phyloP scores from a whole-genome alignment of 805 yeast species.

The Myxozyma lipomycoides region DNA sequence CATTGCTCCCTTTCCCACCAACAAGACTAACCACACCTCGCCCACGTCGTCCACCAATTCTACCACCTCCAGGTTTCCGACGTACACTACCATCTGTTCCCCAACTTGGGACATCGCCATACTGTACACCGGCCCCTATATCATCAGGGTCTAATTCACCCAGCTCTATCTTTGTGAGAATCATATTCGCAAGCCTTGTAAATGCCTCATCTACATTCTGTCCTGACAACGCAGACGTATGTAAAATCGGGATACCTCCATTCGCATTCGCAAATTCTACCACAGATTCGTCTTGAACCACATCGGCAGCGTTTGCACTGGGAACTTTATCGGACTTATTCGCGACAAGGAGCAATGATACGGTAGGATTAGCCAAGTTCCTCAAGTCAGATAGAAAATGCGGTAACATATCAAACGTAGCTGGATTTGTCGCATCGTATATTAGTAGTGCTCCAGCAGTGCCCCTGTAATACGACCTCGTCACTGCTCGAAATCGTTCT shows the following conservation, averaged over 20 bases:
- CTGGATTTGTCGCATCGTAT: constrained; percentile 82
- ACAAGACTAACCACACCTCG: constrained; percentile 27
- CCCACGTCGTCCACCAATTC: constrained; percentile 3
- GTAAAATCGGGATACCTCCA: constrained; percentile 40
- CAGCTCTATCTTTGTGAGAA: constrained; percentile 46
- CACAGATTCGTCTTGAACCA: constrained; percentile 40
- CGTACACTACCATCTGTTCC: constrained; percentile 29
- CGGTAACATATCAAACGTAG: constrained; percentile 76
- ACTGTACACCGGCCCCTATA: constrained; percentile 48
- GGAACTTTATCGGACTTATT: constrained; percentile 72
- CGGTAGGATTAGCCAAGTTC: constrained; percentile 88
- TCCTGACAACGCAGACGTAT: constrained; percentile 44
- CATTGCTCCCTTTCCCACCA: constrained; percentile 29
- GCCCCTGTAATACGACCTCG: constrained; percentile 90
- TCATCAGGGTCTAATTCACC: constrained; percentile 49
- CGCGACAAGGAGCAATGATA: constrained; percentile 86
- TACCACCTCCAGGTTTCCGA: constrained; percentile 7
- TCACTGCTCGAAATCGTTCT: constrained; percentile 90
- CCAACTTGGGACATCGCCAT: constrained; percentile 46
- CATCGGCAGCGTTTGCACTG: constrained; percentile 38
- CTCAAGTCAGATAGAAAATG: constrained; percentile 87
- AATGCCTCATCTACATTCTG: constrained; percentile 44
- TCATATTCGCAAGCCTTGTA: constrained; percentile 39
- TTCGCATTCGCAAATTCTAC: constrained; percentile 36
- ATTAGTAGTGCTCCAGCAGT: constrained; percentile 92